Evolutionary conservation across 2,329 filamentous ascomycete genomes (phyloP).

Genomic region (Colletotrichum tropicale): DNA sequence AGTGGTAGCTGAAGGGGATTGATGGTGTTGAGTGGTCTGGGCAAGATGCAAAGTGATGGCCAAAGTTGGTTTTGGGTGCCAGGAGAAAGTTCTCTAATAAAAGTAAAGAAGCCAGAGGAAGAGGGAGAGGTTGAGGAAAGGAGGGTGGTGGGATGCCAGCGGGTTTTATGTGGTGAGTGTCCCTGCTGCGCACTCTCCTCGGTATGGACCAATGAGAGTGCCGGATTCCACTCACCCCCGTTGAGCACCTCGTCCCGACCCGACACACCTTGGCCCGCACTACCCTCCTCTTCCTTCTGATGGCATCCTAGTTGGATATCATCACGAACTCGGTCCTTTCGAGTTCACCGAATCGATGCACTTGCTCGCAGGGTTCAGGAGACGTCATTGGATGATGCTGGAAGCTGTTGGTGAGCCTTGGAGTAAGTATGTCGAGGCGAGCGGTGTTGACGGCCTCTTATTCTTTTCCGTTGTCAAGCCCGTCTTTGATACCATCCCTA

Average conservation of each 20-base stretch:
- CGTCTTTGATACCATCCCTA: neutral
- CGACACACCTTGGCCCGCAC: neutral
- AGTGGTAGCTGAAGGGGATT: neutral
- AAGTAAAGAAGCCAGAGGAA: neutral
- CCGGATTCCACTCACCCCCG: neutral
- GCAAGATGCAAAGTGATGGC: slow-evolving; percentile 1
- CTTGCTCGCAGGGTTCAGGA: neutral
- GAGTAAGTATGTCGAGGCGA: neutral
- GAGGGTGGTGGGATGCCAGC: slow-evolving; percentile 16
- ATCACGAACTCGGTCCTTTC: neutral
- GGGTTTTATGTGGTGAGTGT: slow-evolving; percentile 23
- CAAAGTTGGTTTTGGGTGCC: neutral
- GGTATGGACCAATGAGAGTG: slow-evolving; percentile 14
- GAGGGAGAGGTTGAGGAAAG: slow-evolving; percentile 4
- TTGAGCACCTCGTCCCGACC: neutral
- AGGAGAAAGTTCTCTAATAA: neutral
- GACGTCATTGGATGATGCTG: neutral
- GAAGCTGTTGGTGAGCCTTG: neutral
- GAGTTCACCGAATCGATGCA: neutral
- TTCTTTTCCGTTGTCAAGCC: neutral
- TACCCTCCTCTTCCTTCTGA: neutral
- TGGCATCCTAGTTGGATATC: neutral
- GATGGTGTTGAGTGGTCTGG: neutral
- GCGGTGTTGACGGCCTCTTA: neutral
- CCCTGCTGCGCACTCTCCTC: neutral